phyloP scores from a whole-genome alignment of 2,329 filamentous ascomycete species.

The Periconia macrospinosa region DNA sequence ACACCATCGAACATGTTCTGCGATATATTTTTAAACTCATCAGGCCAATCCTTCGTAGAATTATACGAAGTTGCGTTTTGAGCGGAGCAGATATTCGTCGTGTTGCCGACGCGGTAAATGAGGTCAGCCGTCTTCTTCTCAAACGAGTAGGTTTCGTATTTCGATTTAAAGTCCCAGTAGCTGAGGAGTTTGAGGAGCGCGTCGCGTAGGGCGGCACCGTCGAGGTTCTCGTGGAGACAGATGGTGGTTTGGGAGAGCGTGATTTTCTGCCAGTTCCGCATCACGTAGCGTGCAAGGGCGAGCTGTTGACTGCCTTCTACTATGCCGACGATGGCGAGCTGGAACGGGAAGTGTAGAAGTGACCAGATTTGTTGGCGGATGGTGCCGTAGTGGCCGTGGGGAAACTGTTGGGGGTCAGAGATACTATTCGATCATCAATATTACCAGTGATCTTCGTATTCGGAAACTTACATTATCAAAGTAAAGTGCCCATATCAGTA shows the following conservation, averaged over 20 bases:
- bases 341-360: constrained; percentile 63
- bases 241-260: constrained; percentile 43
- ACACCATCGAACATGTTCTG: constrained; percentile 31
- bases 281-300: constrained; percentile 49
- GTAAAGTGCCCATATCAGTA: constrained; percentile 66
- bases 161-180: constrained; percentile 35
- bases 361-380: constrained; percentile 64
- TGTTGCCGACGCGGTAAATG: constrained; percentile 25
- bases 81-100: constrained; percentile 30
- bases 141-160: constrained; percentile 27
- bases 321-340: constrained; percentile 65
- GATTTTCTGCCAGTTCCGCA: constrained; percentile 49
- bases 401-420: not conserved
- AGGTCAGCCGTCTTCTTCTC: constrained; percentile 10
- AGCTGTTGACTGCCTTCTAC: constrained; percentile 65
- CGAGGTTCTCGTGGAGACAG: constrained; percentile 32
- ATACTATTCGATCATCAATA: not conserved
- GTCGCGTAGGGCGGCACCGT: constrained; percentile 32
- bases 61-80: not conserved
- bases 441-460: too few species aligned
- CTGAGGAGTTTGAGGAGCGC: constrained; percentile 26
- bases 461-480: constrained; percentile 53
- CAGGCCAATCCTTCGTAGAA: constrained; percentile 21
- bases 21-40: constrained; percentile 21
- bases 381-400: constrained; percentile 47